Conservation (phyloP, 2,329 filamentous ascomycete species). For the Aspergillus ruber region DNA sequence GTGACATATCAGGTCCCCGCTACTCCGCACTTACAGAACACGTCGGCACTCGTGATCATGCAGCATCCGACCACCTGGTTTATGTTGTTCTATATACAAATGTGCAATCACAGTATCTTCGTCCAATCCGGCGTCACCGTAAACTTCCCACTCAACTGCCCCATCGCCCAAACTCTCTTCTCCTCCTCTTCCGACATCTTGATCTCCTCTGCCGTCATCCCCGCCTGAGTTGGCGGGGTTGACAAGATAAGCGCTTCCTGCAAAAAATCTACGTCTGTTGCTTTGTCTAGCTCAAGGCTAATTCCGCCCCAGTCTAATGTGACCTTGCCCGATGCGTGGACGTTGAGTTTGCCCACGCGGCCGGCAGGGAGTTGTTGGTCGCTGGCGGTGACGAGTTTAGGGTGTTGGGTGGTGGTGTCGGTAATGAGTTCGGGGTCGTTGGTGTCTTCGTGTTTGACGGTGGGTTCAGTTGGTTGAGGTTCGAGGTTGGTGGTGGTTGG, state of each 20-base stretch:
- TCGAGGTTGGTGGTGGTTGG: background rate
- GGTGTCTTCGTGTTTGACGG: conserved; percentile 8
- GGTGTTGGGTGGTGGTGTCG: conserved; percentile 1
- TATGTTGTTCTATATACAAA: background rate
- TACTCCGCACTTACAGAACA: background rate
- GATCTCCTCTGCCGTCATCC: conserved; percentile 22
- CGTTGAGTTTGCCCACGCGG: conserved; percentile 54
- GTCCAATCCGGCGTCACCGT: conserved; percentile 58
- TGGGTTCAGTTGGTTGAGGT: conserved; percentile 1
- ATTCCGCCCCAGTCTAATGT: conserved; percentile 59
- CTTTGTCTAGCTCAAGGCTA: conserved; percentile 52
- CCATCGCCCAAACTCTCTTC: conserved; percentile 50
- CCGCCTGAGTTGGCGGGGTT: conserved; percentile 15
- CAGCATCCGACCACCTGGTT: background rate
- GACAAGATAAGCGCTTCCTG: conserved; percentile 52
- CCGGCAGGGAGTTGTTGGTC: conserved; percentile 45
- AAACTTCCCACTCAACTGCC: conserved; percentile 59
- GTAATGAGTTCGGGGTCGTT: background rate
- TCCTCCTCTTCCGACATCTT: conserved; percentile 15
- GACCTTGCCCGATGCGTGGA: conserved; percentile 56
- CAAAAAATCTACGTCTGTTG: conserved; percentile 51
- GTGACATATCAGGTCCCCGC: no score
- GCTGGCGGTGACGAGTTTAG: conserved; percentile 34
- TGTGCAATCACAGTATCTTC: conserved; percentile 35
- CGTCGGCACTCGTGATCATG: background rate